Base-by-base conservation (phyloP, 257 asterid genomes). In the Paulownia fortunei region DNA sequence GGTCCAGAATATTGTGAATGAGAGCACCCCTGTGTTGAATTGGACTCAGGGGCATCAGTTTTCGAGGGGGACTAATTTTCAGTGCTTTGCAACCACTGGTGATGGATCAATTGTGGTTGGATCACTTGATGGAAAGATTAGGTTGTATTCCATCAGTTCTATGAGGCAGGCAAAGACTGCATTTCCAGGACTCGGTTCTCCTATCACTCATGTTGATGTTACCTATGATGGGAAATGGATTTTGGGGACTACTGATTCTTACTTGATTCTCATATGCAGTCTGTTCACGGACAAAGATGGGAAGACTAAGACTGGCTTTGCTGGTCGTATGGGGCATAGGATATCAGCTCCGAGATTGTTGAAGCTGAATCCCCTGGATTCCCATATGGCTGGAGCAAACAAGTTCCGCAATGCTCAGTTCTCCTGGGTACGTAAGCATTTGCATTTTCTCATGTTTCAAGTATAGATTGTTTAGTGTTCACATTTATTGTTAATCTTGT, bases 21-120 rank as follows among this genome's bases (percentile, higher is more conserved):
- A 89, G 76, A 93, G 82, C 76, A 89, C 93, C 26, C 99, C 99
- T 36, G 97, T 95, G 10, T 80, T 95, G 94, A 91, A 95, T 65
- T 95, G 99, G 99, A 87, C 97, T 76, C 97, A 91, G 82, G 99
- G 99, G 64, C 99, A 95, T 88, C 98, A 92, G 86, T 94, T 94
- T 76, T 88, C 99, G 0, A 88, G 98, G 76, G 98, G 99, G 71
- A 94, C 99, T 78, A 93, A 93, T 74, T 93, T 95, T 69, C 97
- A 92, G 89, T 95, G 99, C 81, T 93, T 95, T 81, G 99, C 99
- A 6, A 90, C 97, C n/a, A 86, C 99, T 76, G 99, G 98, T 19
- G 99, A 95, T 76, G 99, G 99, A 41, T 94, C 99, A 1, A 90
- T 94, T 75, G 99, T 82, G 74, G 98, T 94, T 72, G 99, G 99